Percentiles rank a stretch among this genome's conserved stretches.
These are phyloP conservation scores for Oropetium thomaeum DNA, from an alignment of 176 grass and related monocot species.

Conservation along the genomic window DNA sequence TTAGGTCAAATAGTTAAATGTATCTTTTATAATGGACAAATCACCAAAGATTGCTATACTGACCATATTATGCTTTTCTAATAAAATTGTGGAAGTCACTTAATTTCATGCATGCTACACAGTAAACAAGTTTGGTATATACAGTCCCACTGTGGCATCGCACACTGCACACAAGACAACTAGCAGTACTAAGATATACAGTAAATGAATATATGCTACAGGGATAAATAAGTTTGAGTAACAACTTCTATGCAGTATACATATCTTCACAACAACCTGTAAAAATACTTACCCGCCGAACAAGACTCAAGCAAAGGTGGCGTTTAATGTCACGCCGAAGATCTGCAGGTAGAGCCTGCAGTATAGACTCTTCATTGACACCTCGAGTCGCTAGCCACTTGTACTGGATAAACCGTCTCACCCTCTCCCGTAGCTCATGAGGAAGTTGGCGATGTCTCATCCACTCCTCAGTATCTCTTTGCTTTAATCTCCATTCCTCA, in stretches of 20 bases:
- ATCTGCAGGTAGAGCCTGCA: conserved; percentile 72
- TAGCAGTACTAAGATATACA: conserved; percentile 1
- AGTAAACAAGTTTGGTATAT: not conserved
- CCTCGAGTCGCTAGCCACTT: conserved; percentile 97
- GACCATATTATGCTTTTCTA: not conserved
- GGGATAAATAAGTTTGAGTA: no score
- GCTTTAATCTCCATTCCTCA: conserved; percentile 97
- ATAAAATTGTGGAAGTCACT: not conserved
- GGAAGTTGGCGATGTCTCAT: conserved; percentile 96
- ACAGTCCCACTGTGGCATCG: not conserved
- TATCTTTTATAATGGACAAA: not conserved
- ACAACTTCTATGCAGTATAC: not conserved
- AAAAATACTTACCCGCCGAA: conserved; percentile 73
- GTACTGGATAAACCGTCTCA: conserved; percentile 84
- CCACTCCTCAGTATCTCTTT: conserved; percentile 96
- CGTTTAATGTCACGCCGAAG: conserved; percentile 92
- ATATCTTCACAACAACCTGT: conserved; percentile 17
- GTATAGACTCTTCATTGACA: conserved; percentile 87
- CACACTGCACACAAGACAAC: not conserved
- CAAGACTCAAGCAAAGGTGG: conserved; percentile 86
- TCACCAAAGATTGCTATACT: not conserved
- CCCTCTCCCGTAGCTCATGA: conserved; percentile 58
- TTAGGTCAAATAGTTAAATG: not conserved
- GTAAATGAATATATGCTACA: no score
- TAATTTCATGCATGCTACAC: not conserved